Conservation (phyloP, 2,329 filamentous ascomycete species). For the Trichophyton mentagrophytes region DNA sequence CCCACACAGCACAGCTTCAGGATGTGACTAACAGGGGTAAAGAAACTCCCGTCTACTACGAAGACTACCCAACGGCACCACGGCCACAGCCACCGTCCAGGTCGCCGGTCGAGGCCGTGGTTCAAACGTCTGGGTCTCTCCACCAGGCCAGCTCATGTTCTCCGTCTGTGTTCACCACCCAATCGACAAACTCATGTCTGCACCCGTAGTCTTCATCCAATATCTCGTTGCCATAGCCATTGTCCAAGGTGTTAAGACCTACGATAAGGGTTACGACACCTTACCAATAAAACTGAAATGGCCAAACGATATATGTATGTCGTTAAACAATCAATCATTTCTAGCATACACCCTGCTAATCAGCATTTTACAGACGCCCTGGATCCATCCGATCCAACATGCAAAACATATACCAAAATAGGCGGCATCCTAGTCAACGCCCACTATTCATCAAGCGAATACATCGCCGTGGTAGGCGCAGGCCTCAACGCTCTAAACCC, state of each 20-base stretch:
- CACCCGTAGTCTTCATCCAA: conserved; percentile 84
- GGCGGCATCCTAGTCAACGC: conserved; percentile 88
- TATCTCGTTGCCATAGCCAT: conserved; percentile 84
- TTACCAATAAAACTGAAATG: conserved; percentile 84
- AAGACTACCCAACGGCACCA: conserved; percentile 72
- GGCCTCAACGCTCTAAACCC: conserved; percentile 78
- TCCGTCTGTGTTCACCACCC: conserved; percentile 79
- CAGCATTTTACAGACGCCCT: conserved; percentile 43
- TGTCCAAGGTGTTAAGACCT: conserved; percentile 67
- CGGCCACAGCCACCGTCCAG: conserved; percentile 73
- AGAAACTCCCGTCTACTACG: conserved; percentile 68
- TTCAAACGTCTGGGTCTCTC: conserved; percentile 88
- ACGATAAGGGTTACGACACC: conserved; percentile 60
- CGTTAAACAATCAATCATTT: conserved; percentile 16
- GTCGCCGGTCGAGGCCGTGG: conserved; percentile 79
- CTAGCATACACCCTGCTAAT: background rate
- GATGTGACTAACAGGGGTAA: background rate
- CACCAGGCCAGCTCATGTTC: conserved; percentile 73
- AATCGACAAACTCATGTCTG: conserved; percentile 53
- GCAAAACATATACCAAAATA: conserved; percentile 63
- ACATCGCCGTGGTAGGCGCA: conserved; percentile 74
- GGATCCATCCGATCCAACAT: conserved; percentile 45
- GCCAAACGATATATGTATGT: conserved; percentile 84
- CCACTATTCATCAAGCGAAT: conserved; percentile 60
- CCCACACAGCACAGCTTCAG: too few species aligned